Evolutionary conservation across 345 rosid species (phyloP), one percentile per base, ranked within the genome.

Genomic region (Microcos paniculata): DNA sequence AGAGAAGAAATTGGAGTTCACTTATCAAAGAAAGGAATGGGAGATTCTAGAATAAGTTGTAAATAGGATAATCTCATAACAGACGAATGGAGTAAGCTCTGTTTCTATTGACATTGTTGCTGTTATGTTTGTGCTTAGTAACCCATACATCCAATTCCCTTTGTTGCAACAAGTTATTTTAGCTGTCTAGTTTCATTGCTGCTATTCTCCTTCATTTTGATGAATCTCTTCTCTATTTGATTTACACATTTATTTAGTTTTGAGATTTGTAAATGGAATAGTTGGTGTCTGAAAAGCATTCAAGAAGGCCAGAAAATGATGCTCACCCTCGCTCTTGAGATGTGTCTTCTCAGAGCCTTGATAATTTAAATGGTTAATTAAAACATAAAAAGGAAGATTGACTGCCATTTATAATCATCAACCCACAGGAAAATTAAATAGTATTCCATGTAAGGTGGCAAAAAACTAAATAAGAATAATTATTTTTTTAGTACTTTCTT

Each of bases 101-200:
- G 43, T 49, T 61, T 61, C 28, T 28, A 46, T 61, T 73, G 53
- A n/a, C 68, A 61, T 59, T 73, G 58, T 73, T 53, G 8, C 45
- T 48, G 43, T 53, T 55, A 52, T 71, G 49, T 53, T 71, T 8
- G 31, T 52, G 21, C 33, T 33, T 12, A 38, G 45, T 11, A 28
- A 53, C 62, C 18, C 28, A 28, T 71, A 8, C 49, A 14, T 33
- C 30, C 62, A 53, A 35, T 55, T 71, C 49, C 62, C 35, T 33
- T 33, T 13, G 14, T 21, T 71, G 40, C 10, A 14, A 13, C 35
- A 71, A 35, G 33, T 21, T 55, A 18, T 31, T 59, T 46, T 58
- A 21, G 3, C 12, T 16, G 66, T 13, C 5, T 57, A 57, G 38
- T 59, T 58, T 45, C 76, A 58, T 45, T 14, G 2, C 2, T 40